Evolutionary conservation across 1,284 basidiomycete genomes (phyloP), one percentile per base, ranked within the genome.

Genomic region (Athelia psychrophila): DNA sequence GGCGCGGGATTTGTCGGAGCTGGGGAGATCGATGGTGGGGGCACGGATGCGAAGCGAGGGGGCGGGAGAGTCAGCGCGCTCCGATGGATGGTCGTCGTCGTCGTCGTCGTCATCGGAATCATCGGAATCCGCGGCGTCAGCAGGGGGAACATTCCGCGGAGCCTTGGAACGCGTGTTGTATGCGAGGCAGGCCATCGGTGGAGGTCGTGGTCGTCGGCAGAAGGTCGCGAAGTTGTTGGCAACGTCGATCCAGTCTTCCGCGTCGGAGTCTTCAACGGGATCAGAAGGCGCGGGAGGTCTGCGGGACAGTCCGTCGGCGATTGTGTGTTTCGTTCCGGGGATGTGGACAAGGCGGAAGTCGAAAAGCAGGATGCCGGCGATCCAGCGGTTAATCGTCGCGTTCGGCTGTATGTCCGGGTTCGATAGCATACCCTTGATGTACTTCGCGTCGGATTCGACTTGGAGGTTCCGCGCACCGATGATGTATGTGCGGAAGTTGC

Each of bases 341-440:
- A 76, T 63, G 51, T 73, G 72, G 0, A 64, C 55, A 1, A 72
- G 58, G 0, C 56, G 52, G 49, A 76, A 75, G 15, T 64, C 53
- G 48, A 74, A 76, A 0, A 62, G 61, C 0, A 73, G 48, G 0
- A 78, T 76, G 0, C 60, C 59, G 0, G 62, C 57, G 4, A 78
- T 74, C 72, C 76, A 78, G 0, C 62, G 45, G 44, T 76, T 77
- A 2, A 76, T 71, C 1, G 63, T 60, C 0, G 63, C 61, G 8
- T 60, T 69, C 0, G 70, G 73, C 0, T 63, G 56, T 0, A 73
- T 58, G 40, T 75, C 70, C 0, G 74, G 75, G 18, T 75, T 70
- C 38, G 70, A 65, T 2, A 78, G 57, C 75, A 77, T 77, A 0
- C 71, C 73, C 27, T 71, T 66, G 38, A 78, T 69, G 50, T 73